These are phyloP conservation scores for Przewalskia tangutica DNA, from an alignment of 257 asterid genomes.

Conservation along the genomic window DNA sequence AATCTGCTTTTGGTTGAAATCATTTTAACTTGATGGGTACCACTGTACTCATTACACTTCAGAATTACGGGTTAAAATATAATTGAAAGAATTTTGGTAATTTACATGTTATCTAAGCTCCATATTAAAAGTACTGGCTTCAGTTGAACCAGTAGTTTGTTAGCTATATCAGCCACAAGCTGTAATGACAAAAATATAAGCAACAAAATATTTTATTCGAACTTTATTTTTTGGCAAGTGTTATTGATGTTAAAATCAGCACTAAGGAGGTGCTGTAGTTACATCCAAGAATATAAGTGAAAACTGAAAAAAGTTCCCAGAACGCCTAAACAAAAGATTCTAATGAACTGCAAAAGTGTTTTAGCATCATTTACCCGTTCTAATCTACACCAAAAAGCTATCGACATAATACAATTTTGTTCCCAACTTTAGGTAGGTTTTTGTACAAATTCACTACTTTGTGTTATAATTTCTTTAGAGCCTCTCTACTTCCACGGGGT, in stretches of 20 bases:
- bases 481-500: too few species aligned
- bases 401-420: neutral
- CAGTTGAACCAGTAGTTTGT: too few species aligned
- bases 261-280: neutral
- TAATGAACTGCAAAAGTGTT: neutral
- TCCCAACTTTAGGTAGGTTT: neutral
- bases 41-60: too few species aligned
- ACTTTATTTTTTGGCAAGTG: neutral
- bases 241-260: neutral
- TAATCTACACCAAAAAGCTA: neutral
- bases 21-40: too few species aligned
- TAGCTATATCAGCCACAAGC: neutral
- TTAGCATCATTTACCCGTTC: neutral
- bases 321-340: neutral
- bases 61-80: neutral
- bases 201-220: neutral
- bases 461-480: neutral
- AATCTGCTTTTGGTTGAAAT: neutral
- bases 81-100: neutral
- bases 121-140: too few species aligned
- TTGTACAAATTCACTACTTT: neutral
- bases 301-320: neutral
- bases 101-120: neutral
- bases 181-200: neutral
- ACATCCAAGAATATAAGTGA: neutral